Base-by-base conservation (phyloP, 2,329 filamentous ascomycete genomes). In the Xylaria sp. region DNA sequence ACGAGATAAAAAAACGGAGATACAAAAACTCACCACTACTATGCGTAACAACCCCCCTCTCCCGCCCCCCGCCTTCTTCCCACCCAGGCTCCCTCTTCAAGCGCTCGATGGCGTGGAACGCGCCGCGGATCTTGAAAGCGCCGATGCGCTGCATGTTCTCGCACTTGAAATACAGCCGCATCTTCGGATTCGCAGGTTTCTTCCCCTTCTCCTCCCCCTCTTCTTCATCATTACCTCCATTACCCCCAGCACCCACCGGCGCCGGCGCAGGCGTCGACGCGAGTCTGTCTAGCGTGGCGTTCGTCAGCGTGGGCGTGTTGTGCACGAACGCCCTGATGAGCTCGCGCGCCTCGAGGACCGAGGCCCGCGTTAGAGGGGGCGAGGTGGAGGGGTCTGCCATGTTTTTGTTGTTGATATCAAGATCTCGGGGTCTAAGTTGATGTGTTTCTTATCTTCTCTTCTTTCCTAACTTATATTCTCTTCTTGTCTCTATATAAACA, bases 111-210 rank as follows among this genome's bases (percentile, higher is more conserved):
- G 94, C 94, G 80, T 98, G 93, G 75, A 97, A 98, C 0, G 94
- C 95, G 5, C 95, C 96, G 7, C 95, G 86, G 18, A 90, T 92
- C 83, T 98, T 98, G 85, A 98, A 98, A 0, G 95, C 95, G 61
- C 95, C 96, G 64, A 97, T 90, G 65, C 90, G 89, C 84, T 98
- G 96, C 68, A 93, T 84, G 80, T 98, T 98, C 84, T 98, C 95
- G 81, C 94, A 97, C 84, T 98, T 98, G 88, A 98, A 97, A 84
- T 93, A 96, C 62, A 98, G 85, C 13, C 89, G 85, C 48, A 97
- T 83, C 59, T 82, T 88, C 0, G 94, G 94, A 3, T 79, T 82
- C 0, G 91, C 88, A 0, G 90, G 86, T n/a, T 78, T 77, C 50
- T 85, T 82, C 6, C 85, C 87, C 74, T 12, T 77, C 48, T 85